Evolutionary conservation across 768 basidiomycete species (phyloP).

Genomic region (Exsudoporus frostii): DNA sequence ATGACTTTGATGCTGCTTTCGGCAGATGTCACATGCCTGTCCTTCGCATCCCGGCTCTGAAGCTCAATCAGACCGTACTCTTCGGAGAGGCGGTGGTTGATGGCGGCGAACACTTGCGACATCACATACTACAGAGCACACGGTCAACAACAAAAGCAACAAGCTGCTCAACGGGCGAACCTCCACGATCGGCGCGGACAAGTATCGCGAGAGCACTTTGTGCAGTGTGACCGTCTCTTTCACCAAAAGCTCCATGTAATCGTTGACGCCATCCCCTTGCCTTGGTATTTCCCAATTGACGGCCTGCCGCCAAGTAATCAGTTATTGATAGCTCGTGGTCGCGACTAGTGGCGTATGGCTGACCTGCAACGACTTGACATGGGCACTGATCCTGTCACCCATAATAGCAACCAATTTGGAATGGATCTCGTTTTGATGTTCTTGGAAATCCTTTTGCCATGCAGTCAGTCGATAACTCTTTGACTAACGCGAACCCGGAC

Average conservation of each 20-base stretch:
- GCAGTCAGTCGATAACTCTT: slow-evolving; percentile 2
- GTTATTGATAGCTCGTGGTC: not conserved
- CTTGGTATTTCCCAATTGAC: slow-evolving; percentile 75
- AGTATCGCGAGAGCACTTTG: slow-evolving; percentile 91
- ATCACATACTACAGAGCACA: slow-evolving; percentile 69
- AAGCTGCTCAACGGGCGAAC: slow-evolving; percentile 37
- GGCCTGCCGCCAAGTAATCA: slow-evolving; percentile 40
- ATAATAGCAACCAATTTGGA: slow-evolving; percentile 97
- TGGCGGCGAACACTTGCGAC: slow-evolving; percentile 91
- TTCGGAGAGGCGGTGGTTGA: slow-evolving; percentile 86
- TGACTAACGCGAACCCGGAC: slow-evolving; percentile 27
- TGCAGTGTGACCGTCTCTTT: slow-evolving; percentile 95
- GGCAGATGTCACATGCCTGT: slow-evolving; percentile 49
- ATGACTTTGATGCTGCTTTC: slow-evolving; percentile 6
- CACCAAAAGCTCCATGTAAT: slow-evolving; percentile 91
- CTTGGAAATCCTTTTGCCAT: slow-evolving; percentile 81
- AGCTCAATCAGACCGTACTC: slow-evolving; percentile 83
- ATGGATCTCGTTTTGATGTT: slow-evolving; percentile 99
- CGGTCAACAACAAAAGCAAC: slow-evolving; percentile 11
- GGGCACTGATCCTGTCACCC: slow-evolving; percentile 87
- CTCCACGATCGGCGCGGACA: slow-evolving; percentile 76
- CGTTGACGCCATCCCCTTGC: slow-evolving; percentile 62
- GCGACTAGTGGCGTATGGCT: slow-evolving; percentile 17
- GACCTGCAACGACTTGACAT: slow-evolving; percentile 81
- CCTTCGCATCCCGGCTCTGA: slow-evolving; percentile 79